phyloP scores from a whole-genome alignment of 441 rosid species.

The Rhodomyrtus psidioides region DNA sequence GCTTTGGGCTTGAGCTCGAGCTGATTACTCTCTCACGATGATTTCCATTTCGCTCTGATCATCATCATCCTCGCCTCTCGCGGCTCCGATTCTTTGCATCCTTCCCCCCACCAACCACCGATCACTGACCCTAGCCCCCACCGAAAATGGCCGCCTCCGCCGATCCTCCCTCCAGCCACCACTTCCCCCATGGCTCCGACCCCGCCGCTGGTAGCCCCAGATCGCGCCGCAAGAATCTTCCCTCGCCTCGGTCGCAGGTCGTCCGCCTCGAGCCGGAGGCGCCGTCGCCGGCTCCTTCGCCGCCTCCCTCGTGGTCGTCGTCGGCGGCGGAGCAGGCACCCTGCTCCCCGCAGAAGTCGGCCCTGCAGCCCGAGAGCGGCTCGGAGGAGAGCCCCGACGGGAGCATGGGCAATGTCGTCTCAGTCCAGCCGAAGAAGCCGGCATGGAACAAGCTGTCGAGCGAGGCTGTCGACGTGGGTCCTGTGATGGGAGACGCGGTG shows the following conservation, averaged over 20 bases:
- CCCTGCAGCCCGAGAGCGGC: slow-evolving; percentile 10
- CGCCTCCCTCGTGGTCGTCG: neutral
- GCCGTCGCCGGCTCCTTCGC: slow-evolving; percentile 1
- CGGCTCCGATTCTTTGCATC: neutral
- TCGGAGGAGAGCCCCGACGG: slow-evolving; percentile 11
- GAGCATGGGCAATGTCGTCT: slow-evolving; percentile 13
- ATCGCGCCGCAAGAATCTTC: neutral
- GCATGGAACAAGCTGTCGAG: slow-evolving; percentile 40
- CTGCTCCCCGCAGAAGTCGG: slow-evolving; percentile 18
- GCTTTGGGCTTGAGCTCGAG: neutral
- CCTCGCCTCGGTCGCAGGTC: neutral
- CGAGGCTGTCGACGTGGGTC: slow-evolving; percentile 17
- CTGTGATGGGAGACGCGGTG: slow-evolving; percentile 28
- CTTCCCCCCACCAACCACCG: neutral
- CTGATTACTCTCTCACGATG: neutral
- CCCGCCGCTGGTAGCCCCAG: neutral
- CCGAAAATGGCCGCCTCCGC: neutral
- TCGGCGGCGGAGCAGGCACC: slow-evolving; percentile 9
- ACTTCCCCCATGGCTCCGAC: neutral
- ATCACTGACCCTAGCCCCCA: neutral
- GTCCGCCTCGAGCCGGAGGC: neutral
- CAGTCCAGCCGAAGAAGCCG: slow-evolving; percentile 14
- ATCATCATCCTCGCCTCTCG: neutral
- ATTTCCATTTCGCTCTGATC: neutral
- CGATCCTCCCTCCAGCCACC: neutral